Evolutionary conservation across 2,329 filamentous ascomycete species (phyloP), one percentile per base, ranked within the genome.

Genomic region (Cercospora sp.): DNA sequence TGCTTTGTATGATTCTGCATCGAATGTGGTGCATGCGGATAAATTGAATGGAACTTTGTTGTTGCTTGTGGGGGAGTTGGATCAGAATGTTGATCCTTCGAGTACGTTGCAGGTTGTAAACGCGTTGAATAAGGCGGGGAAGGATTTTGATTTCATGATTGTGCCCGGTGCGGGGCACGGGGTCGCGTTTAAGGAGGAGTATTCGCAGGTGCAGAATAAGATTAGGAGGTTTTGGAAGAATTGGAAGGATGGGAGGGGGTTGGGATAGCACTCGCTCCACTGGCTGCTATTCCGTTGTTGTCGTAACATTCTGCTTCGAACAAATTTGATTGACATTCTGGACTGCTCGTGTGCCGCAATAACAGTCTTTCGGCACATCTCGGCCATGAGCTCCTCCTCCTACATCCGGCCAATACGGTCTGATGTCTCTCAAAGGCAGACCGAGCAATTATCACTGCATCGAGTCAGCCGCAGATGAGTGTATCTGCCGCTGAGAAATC

Each of bases 41-140:
- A 13, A 53, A 13, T 5, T 65, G 42, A 58, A 65, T 13, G 66
- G 66, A n/a, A 42, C 26, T 9, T 36, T 67, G 45, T 18, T 67
- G 12, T 30, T 67, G 57, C 48, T 64, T 10, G 62, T 67, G 42
- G 66, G 61, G 1, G 66, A 67, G 45, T 23, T 67, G 58, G 66
- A 67, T 28, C 1, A 12, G 4, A 67, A 67, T 30, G 66, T 67
- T 16, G 66, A 67, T 59, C 66, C 66, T 42, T n/a, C 55, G 3
- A 64, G 62, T 28, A 67, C 66, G 8, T 23, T 64, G 55, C 66
- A 67, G 62, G 62, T 67, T 45, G 66, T 67, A 0, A 67, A 67
- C 20, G 66, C 66, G 2, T 39, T 67, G 62, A 67, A 67, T 30
- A 31, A 64, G 31, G 66, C 66, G 18, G 66, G 58, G 2, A 67